Base-by-base conservation (phyloP, 2,329 filamentous ascomycete genomes). In the Fusarium circinatum region DNA sequence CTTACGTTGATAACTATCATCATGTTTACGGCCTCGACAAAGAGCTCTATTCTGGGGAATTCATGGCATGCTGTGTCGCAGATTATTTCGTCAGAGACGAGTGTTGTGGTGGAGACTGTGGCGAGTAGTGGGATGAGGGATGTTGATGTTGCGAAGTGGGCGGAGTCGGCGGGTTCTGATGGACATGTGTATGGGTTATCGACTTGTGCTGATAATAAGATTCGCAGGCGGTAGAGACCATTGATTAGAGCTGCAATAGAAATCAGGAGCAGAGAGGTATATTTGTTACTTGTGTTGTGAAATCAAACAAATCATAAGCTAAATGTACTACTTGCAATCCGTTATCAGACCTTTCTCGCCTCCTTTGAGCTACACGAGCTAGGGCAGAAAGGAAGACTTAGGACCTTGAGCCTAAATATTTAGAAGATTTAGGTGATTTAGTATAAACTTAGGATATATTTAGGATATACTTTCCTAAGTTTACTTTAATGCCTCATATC, bases 21-120 rank as follows among this genome's bases (percentile, higher is more conserved):
- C 8, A 18, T 70, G 9, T 74, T 74, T n/a, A 45, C 36, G 5
- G 7, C 32, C 3, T 63, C 41, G 1, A 74, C 72, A 0, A 28
- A 39, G 8, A 11, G 30, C 4, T 71, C 71, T 3, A n/a, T 36
- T 0, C 22, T 75, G 1, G 68, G 73, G 0, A 62, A 75, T 22
- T 20, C 58, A 0, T 75, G 71, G 73, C 68, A 75, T 24, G 56
- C 65, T 1, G 55, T 75, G 6, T 52, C 73, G 0, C 68, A 75
- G 34, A 66, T 71, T 2, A 14, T 69, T 4, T 74, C 68, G 4
- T 63, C 58, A 0, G 48, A 71, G 17, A 74, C 68, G 2, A 48
- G 14, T 6, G 49, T 49, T 3, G 24, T 69, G 15, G n/a, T 71
- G 7, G 52, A 57, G 30, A 26, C 55, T 26, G 66, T 62, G 22